Percentiles rank a stretch among this genome's conserved stretches.
Evolutionary conservation across 2,329 filamentous ascomycete genomes (phyloP).

Genomic region (Plenodomus tracheiphilus): DNA sequence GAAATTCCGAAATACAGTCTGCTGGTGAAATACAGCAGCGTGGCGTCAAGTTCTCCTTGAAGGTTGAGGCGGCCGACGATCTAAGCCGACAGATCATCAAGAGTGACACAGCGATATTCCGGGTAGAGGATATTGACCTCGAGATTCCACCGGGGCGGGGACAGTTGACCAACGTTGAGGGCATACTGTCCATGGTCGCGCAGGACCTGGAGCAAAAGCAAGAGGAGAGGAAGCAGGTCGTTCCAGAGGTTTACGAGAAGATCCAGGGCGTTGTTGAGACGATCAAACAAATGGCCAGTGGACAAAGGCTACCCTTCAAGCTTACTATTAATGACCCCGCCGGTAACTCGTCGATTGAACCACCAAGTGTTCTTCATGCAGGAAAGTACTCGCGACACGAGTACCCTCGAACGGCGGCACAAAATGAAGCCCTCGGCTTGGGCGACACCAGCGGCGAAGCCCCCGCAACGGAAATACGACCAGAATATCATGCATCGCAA

Average conservation of each 20-base stretch:
- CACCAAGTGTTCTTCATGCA: constrained; percentile 72
- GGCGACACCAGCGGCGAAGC: constrained; percentile 53
- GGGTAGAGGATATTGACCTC: constrained; percentile 87
- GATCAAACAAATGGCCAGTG: constrained; percentile 75
- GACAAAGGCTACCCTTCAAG: constrained; percentile 82
- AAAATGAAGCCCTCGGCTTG: constrained; percentile 85
- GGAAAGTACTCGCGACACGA: constrained; percentile 88
- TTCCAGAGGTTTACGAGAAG: constrained; percentile 78
- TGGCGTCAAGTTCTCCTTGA: constrained; percentile 81
- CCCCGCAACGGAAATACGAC: constrained; percentile 59
- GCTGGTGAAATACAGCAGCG: constrained; percentile 90
- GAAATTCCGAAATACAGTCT: constrained; percentile 92
- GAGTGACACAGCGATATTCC: constrained; percentile 82
- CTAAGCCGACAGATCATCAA: constrained; percentile 89
- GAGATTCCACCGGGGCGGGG: constrained; percentile 91
- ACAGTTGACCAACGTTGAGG: constrained; percentile 92
- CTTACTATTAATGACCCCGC: constrained; percentile 86
- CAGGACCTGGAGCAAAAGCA: constrained; percentile 83
- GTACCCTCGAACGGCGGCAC: constrained; percentile 78
- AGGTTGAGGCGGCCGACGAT: constrained; percentile 72
- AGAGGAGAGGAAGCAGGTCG: constrained; percentile 74
- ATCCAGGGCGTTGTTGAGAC: constrained; percentile 75
- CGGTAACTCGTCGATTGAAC: constrained; percentile 96
- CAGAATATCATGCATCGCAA: constrained; percentile 55
- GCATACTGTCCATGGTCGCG: constrained; percentile 75